phyloP scores from a whole-genome alignment of 768 basidiomycete species.

The Serpula lacrymans region DNA sequence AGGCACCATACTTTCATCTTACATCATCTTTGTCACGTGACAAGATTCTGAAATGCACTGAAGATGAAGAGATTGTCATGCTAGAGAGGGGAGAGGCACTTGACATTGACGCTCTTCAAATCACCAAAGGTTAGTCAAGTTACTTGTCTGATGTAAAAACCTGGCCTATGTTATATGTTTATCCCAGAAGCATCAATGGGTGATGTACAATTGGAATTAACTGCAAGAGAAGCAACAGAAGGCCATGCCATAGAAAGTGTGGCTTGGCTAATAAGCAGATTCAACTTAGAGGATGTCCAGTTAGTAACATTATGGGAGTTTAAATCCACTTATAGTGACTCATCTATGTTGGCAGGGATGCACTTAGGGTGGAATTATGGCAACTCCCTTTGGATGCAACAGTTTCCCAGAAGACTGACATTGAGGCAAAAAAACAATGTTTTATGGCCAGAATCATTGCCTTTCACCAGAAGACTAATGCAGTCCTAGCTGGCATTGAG shows the following conservation, averaged over 20 bases:
- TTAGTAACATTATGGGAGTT: background rate
- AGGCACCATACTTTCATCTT: slow-evolving; percentile 1
- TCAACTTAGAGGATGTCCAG: slow-evolving; percentile 7
- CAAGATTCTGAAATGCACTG: background rate
- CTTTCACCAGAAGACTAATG: background rate
- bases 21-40: background rate
- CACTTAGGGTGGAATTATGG: background rate
- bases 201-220: slow-evolving; percentile 1
- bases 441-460: background rate
- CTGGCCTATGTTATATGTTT: background rate
- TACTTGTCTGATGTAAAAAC: background rate
- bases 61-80: background rate
- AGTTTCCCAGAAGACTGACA: background rate
- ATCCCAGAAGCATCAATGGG: slow-evolving; percentile 4
- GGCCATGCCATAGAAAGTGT: slow-evolving; percentile 1
- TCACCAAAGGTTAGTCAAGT: slow-evolving; percentile 3
- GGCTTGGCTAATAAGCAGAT: slow-evolving; percentile 4
- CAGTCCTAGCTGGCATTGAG: background rate
- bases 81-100: background rate
- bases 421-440: slow-evolving; percentile 2
- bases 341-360: slow-evolving; percentile 2
- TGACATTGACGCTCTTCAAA: slow-evolving; percentile 2
- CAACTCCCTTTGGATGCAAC: background rate
- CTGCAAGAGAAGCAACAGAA: background rate
- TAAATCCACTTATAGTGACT: background rate